Evolutionary conservation across 768 basidiomycete genomes (phyloP), one percentile per base, ranked within the genome.

Genomic region (Suillus brevipes): DNA sequence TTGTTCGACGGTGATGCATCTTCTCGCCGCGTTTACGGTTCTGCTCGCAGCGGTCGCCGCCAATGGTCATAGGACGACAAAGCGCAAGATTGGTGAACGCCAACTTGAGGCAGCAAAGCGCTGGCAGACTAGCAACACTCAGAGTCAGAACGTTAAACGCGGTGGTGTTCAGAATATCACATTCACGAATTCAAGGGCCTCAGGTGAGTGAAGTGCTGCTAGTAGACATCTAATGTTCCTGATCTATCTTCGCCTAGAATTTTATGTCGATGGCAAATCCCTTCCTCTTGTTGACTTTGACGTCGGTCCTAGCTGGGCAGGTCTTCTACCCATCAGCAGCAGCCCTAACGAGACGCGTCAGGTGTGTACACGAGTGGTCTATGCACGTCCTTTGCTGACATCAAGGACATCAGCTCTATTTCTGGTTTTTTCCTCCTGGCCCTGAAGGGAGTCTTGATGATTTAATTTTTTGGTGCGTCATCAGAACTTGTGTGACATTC

Each of bases 381-480:
- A 28, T 42, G 14, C 28, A 31, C 0, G 25, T 49, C 23, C 5
- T 23, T 23, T 49, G 4, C 47, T 23, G n/a, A 49, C 23, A 23
- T 13, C 5, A 23, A 23, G 47, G 12, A 23, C 13, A 7, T 23
- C 47, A 49, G 89, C 82, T 91, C 14, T 92, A 88, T 79, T 92
- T 92, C 78, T 92, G 91, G 90, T 89, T 91, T 77, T 92, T 91
- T 79, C 91, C 90, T 62, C 89, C 90, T 1, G 90, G 89, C 3
- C 88, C 89, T 0, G 78, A 86, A 68, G 90, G 90, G 23, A 89
- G 86, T 68, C 71, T 84, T 6, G 89, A 92, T 69, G 89, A 92
- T 71, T 70, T 92, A 50, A 88, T 92, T 37, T 89, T 91, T 74
- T 92, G 90, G 90, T 88, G 69, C 59, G 64, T 57, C 6, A 38